These are phyloP conservation scores for Trypanosoma vivax DNA, from an alignment of 208 protist species.

Conservation along the genomic window DNA sequence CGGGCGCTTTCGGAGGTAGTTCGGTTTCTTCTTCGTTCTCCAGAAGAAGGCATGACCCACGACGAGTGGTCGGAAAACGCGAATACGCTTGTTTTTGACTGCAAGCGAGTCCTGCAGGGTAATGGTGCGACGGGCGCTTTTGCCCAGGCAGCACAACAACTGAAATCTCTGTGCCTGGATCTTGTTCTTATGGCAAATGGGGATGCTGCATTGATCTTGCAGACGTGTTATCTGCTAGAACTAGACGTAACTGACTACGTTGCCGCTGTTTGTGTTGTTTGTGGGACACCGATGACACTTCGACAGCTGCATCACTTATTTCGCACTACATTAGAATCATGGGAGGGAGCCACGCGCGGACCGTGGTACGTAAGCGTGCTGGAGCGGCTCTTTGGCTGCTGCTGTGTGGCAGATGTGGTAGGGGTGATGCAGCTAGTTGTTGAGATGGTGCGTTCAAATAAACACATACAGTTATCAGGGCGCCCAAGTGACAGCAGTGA, in stretches of 20 bases:
- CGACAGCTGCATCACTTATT: conserved; percentile 28
- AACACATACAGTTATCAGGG: conserved; percentile 6
- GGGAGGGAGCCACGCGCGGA: conserved; percentile 8
- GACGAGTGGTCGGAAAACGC: conserved; percentile 38
- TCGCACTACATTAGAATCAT: conserved; percentile 18
- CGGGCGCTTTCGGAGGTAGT: conserved; percentile 46
- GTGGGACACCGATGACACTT: conserved; percentile 47
- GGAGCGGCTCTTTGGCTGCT: conserved; percentile 26
- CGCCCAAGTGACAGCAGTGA: conserved; percentile 11
- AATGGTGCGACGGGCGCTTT: background rate
- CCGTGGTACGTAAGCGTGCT: conserved; percentile 48
- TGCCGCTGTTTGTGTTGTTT: conserved; percentile 58
- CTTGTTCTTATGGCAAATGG: conserved; percentile 66
- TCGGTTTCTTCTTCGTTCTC: conserved; percentile 32
- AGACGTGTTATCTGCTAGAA: conserved; percentile 37
- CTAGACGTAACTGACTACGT: conserved; percentile 58
- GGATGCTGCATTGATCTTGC: conserved; percentile 38
- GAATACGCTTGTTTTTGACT: conserved; percentile 46
- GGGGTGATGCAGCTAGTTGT: conserved; percentile 30
- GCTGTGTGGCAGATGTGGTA: conserved; percentile 36
- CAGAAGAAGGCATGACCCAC: conserved; percentile 7
- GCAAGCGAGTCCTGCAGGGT: conserved; percentile 27
- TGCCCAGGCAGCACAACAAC: conserved; percentile 23
- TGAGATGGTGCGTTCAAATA: conserved; percentile 8
- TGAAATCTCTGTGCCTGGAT: conserved; percentile 51